Evolutionary conservation across 2,329 filamentous ascomycete species (phyloP).

Genomic region (Talaromyces funiculosus): DNA sequence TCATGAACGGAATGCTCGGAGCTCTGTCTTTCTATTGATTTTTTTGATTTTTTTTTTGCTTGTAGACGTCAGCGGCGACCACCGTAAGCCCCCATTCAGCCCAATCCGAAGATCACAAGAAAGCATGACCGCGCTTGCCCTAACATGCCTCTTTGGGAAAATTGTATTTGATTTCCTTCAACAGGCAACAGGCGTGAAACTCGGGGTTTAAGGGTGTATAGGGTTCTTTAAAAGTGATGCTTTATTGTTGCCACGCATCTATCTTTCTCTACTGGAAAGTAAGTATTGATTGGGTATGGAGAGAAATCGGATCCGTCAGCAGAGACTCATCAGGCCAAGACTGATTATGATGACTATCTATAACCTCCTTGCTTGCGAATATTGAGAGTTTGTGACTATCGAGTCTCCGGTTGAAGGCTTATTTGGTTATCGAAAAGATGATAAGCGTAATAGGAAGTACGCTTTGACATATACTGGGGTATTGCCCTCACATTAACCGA

Average conservation of each 20-base stretch:
- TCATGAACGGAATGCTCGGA: neutral
- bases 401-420: neutral
- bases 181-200: neutral
- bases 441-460: neutral
- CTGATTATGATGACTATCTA: neutral
- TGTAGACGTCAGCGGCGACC: slow-evolving; percentile 1
- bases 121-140: slow-evolving; percentile 7
- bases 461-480: neutral
- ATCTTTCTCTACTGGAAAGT: neutral
- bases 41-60: neutral
- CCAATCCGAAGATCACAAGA: neutral
- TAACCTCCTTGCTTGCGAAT: neutral
- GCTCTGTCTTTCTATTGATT: neutral
- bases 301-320: neutral
- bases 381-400: neutral
- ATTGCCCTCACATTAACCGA: neutral
- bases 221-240: neutral
- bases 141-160: neutral
- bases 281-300: neutral
- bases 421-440: neutral
- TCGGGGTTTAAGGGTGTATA: neutral
- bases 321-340: no score
- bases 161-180: neutral
- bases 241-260: neutral
- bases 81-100: neutral